Conservation (phyloP, 2,329 filamentous ascomycete genomes). For the Trichoderma sp. region DNA sequence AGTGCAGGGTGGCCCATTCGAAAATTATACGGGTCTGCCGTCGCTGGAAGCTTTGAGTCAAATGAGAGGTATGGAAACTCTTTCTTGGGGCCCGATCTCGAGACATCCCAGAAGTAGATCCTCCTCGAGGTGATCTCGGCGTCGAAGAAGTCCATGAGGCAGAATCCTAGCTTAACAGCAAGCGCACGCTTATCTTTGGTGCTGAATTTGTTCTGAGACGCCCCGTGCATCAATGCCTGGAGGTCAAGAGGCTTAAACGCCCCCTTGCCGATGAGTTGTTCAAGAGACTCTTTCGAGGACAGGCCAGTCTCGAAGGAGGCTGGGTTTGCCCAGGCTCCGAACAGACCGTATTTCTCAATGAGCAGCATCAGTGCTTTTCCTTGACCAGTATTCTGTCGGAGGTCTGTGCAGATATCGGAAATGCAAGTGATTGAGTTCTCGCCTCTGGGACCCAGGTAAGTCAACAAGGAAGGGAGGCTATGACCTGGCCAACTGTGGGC, state of each 20-base stretch:
- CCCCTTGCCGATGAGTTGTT: constrained; percentile 23
- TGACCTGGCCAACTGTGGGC: no score
- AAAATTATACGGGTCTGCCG: not conserved
- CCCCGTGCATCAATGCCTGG: not conserved
- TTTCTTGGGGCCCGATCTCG: not conserved
- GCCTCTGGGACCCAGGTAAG: not conserved
- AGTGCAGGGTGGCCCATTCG: constrained; percentile 7
- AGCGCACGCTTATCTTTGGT: constrained; percentile 22
- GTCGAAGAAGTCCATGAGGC: constrained; percentile 29
- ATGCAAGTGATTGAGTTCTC: not conserved
- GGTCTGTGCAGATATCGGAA: constrained; percentile 1
- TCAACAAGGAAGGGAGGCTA: not conserved
- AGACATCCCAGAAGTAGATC: constrained; percentile 23
- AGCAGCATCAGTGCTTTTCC: not conserved
- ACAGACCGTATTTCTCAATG: constrained; percentile 1
- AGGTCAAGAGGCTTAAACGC: constrained; percentile 18
- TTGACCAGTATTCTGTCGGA: not conserved
- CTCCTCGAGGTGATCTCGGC: constrained; percentile 16
- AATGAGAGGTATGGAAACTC: constrained; percentile 7
- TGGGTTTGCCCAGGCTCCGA: not conserved
- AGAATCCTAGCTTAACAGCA: constrained; percentile 26
- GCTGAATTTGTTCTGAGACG: constrained; percentile 3
- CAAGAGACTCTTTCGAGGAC: constrained; percentile 21
- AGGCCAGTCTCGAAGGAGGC: not conserved
- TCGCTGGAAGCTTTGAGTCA: not conserved